Evolutionary conservation across 129 eudicot species (phyloP), one percentile per base, ranked within the genome.

Genomic region (Centrapalus pauciflorus): DNA sequence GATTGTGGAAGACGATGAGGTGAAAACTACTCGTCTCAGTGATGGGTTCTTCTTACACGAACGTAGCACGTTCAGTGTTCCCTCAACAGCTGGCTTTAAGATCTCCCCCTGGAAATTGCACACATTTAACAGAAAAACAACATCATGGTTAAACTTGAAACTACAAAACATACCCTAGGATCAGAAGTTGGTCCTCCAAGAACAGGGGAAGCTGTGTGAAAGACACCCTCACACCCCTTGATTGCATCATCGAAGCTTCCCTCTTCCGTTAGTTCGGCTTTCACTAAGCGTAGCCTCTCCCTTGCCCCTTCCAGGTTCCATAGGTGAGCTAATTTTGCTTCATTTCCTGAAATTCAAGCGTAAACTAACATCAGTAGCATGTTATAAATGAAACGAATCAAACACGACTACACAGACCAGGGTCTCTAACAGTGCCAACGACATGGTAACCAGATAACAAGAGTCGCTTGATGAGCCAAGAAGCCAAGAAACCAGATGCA

Each of bases 161-260:
- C 35, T 2, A 55, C 1, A 21, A 45, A 43, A 33, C 64, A 8
- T 77, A 78, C 96, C 95, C 73, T 79, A 32, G 95, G 91, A 69
- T 88, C 83, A 4, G 68, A 21, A 9, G 66, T 24, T 19, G 86
- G 83, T 21, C 66, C 30, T 25, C 78, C 89, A 7, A 80, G 70
- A 9, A 93, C 98, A 0, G 98, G 98, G 20, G 96, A 93, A 65
- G 98, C 98, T 17, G 90, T 83, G 79, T 93, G 96, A 69, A 93
- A 93, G 51, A 93, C 96, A 11, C 96, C 96, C 8, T 61, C 73
- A 60, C 98, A 93, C 9, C 89, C 98, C 74, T 69, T 76, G 55
- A 88, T 77, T 21, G 98, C 92, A 3, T 66, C 68, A 25, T 93
- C 95, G 38, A 88, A 93, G 80, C 96, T 93, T 62, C 98, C 96